Conservation (phyloP, 2,329 filamentous ascomycete species). For the Neurospora sp. region DNA sequence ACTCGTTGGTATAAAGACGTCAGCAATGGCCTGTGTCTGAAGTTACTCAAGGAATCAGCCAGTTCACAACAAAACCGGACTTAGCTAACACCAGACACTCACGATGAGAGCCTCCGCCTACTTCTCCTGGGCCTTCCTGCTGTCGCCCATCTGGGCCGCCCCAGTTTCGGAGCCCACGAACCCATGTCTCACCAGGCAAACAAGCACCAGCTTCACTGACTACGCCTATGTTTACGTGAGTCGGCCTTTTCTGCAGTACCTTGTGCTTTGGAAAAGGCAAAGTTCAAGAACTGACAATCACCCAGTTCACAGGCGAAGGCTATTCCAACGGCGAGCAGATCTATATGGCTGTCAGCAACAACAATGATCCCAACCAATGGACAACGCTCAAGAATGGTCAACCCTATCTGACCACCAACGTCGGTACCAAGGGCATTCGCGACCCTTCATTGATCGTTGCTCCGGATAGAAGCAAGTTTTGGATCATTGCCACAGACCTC, state of each 20-base stretch:
- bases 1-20: neutral
- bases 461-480: slow-evolving; percentile 40
- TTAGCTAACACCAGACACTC: neutral
- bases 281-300: neutral
- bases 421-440: slow-evolving; percentile 39
- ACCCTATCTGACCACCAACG: slow-evolving; percentile 33
- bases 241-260: neutral
- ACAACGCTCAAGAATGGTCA: slow-evolving; percentile 35
- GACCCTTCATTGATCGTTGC: slow-evolving; percentile 45
- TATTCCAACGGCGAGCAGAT: slow-evolving; percentile 36
- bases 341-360: slow-evolving; percentile 40
- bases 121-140: neutral
- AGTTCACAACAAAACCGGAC: neutral
- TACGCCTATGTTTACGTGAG: slow-evolving; percentile 4
- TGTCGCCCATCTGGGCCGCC: neutral
- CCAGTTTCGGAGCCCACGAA: neutral
- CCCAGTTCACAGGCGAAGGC: slow-evolving; percentile 6
- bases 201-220: slow-evolving; percentile 2
- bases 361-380: slow-evolving; percentile 43
- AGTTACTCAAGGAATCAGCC: neutral
- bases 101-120: neutral
- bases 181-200: neutral
- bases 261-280: neutral
- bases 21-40: neutral
- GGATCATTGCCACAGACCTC: slow-evolving; percentile 34